Base-by-base conservation (phyloP, 2,329 filamentous ascomycete genomes). In the Ambrosiella cleistominuta region DNA sequence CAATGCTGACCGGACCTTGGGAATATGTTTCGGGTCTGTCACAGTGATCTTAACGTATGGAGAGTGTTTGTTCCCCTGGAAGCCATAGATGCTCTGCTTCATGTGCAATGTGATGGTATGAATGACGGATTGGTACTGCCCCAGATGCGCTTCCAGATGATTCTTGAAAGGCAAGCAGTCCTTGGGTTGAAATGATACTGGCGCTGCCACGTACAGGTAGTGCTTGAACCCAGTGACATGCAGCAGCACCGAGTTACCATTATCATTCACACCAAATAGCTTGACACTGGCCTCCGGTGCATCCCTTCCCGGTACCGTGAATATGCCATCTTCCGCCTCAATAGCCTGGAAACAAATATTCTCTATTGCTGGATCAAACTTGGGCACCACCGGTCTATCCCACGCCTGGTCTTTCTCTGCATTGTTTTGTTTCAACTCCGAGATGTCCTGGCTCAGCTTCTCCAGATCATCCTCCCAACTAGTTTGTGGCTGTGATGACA, bases 201-300 rank as follows among this genome's bases (percentile, higher is more conserved):
- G 93, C 0, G 94, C 93, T 8, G 88, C 85, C 51, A 97, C 82
- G 66, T 95, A 98, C 58, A 98, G 81, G 68, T 98, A 98, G 69
- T 98, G 93, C 64, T 88, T 84, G 71, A 98, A 98, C 66, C 89
- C 88, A 13, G 87, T 95, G 62, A 98, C 90, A 69, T 98, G 93
- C 11, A 98, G 75, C 69, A 98, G 80, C 44, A 95, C 88, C 2
- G 93, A 98, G 70, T 98, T 85, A 57, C 93, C 93, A 61, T 75
- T 69, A 65, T 80, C 71, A 1, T 88, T 95, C 3, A 97, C 89
- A 65, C 93, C 93, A 70, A 97, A 98, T 17, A 98, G 77, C 73
- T 93, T 94, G 59, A 98, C 80, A 0, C 88, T 84, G 0, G 87
- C 75, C 66, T 71, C 83, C 12, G 54, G 19, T 2, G 44, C 39